phyloP scores from a whole-genome alignment of 345 rosid species.

The Gossypioides kirkii region DNA sequence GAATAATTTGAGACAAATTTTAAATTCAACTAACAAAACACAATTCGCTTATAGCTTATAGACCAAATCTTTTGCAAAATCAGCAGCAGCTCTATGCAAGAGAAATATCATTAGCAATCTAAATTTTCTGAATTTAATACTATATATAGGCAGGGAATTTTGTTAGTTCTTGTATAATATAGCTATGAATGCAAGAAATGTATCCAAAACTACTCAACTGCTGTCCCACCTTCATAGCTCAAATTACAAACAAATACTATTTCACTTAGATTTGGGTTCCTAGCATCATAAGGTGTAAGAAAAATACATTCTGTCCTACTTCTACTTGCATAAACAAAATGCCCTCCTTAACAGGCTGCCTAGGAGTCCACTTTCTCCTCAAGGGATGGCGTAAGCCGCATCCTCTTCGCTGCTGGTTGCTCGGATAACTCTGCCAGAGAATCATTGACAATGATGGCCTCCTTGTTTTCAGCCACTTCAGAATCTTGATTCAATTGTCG shows the following conservation, averaged over 20 bases:
- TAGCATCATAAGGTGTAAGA: not conserved
- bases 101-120: not conserved
- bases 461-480: slow-evolving; percentile 12
- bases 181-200: not conserved
- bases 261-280: slow-evolving; percentile 4
- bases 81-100: not conserved
- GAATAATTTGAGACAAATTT: too few species aligned
- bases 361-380: slow-evolving; percentile 24
- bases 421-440: slow-evolving; percentile 27
- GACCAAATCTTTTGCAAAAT: not conserved
- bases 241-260: not conserved
- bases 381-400: slow-evolving; percentile 26
- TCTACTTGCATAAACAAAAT: not conserved
- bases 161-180: not conserved
- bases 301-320: not conserved
- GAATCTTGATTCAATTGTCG: not conserved
- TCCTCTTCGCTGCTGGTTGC: slow-evolving; percentile 57
- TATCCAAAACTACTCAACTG: not conserved
- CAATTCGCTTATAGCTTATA: too few species aligned
- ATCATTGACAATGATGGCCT: not conserved
- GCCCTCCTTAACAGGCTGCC: not conserved
- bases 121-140: not conserved
- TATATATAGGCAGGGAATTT: not conserved
- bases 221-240: not conserved
- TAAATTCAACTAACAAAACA: too few species aligned